Evolutionary conservation across 371 early-diverging fungal genomes (phyloP), one percentile per base, ranked within the genome.

Genomic region (Massospora cicadina): DNA sequence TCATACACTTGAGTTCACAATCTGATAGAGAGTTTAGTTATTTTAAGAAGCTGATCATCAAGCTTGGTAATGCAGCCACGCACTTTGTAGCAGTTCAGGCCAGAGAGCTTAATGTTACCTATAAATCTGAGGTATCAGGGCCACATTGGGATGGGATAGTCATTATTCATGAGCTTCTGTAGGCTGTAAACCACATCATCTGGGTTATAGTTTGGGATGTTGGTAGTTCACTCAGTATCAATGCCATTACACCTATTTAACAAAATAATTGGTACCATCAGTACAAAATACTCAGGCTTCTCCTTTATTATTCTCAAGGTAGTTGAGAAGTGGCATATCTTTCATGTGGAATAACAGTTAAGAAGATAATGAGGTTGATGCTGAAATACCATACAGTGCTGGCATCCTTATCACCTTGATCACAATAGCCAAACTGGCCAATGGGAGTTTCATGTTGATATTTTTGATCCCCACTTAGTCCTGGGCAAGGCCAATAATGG

Each of bases 191-290:
- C 85, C 61, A 99, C 82, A 64, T 99, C 98, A n/a, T 71, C 70
- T 1, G 99, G 99, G 70, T 92, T 94, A 72, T 87, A 90, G 72
- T 85, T 86, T 54, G 91, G 91, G 63, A 91, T 84, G 43, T 61
- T 76, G 0, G 91, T 84, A 71, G 88, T 88, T 90, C 90, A 91
- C 5, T 87, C 99, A 13, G 99, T 99, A 43, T 99, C 99, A 65
- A 99, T 99, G 68, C 99, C 99, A 29, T 97, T 94, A 0, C 90
- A 83, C 29, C 99, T 99, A 73, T 99, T 99, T 7, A 99, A 83
- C 25, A 99, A 76, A 0, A 99, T 83, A 91, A 98, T 88, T 0
- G 99, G 99, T 1, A 99, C 70, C 33, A 99, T 85, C 0, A 99
- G 99, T 7, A 99, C 71, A 33, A 73, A 88, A 91, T 91, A 99